These are phyloP conservation scores for Neocucurbitaria cava DNA, from an alignment of 2,329 filamentous ascomycete species.

Conservation along the genomic window DNA sequence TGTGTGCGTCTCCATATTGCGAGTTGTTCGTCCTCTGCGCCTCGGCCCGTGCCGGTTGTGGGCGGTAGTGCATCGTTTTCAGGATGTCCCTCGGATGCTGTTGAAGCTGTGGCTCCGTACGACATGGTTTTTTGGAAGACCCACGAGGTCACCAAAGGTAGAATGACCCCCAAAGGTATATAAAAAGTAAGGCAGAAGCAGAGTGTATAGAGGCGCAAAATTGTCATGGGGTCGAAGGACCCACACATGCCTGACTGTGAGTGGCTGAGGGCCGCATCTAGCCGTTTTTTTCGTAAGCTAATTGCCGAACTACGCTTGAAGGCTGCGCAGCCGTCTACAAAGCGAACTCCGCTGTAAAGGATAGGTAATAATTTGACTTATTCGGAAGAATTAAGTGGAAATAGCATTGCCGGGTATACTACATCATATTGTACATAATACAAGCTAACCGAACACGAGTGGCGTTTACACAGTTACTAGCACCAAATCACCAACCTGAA, in stretches of 20 bases:
- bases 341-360: background rate
- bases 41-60: conserved; percentile 6
- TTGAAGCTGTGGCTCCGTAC: conserved; percentile 16
- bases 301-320: background rate
- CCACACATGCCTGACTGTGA: background rate
- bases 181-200: background rate
- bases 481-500: background rate
- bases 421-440: background rate
- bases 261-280: background rate
- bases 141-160: no score
- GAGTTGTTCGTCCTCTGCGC: conserved; percentile 8
- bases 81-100: conserved; percentile 4
- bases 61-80: background rate
- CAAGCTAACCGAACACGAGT: background rate
- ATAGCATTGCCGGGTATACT: background rate
- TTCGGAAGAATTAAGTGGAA: no score
- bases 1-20: conserved; percentile 1
- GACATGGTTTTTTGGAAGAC: conserved; percentile 9
- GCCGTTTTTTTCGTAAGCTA: background rate
- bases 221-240: background rate
- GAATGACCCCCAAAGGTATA: background rate
- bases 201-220: background rate
- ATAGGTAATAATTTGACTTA: no score
- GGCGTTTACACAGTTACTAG: background rate
- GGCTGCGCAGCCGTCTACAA: background rate